These are phyloP conservation scores for Calvatia gigantea DNA, from an alignment of 768 basidiomycete species.

Conservation along the genomic window DNA sequence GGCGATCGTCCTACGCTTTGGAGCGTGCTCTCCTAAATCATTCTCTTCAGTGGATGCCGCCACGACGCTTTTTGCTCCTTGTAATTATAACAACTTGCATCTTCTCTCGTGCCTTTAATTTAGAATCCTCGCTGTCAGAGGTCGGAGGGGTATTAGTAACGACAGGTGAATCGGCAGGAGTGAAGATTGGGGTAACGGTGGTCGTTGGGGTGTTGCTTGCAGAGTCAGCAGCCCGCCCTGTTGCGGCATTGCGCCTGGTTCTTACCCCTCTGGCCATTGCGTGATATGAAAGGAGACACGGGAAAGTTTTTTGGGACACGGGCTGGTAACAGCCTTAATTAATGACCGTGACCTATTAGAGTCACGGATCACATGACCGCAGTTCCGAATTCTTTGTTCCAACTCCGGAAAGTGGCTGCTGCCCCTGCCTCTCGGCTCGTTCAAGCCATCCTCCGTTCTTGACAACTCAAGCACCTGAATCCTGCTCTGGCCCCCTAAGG, in stretches of 20 bases:
- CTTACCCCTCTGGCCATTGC: conserved; percentile 2
- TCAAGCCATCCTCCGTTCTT: too few relatives aligned
- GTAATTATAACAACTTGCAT: conserved; percentile 9
- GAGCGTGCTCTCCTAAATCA: conserved; percentile 19
- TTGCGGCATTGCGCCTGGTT: background rate
- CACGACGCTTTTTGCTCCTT: conserved; percentile 24
- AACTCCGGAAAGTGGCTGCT: background rate
- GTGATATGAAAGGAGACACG: conserved; percentile 1
- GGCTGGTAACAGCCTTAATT: conserved; percentile 6
- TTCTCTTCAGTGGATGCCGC: conserved; percentile 22
- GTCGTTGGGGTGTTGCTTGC: conserved; percentile 31
- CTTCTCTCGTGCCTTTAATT: conserved; percentile 16
- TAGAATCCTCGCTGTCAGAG: conserved; percentile 35
- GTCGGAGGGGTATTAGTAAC: conserved; percentile 50
- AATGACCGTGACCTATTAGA: conserved; percentile 3
- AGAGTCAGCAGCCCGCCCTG: background rate
- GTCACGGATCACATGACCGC: conserved; percentile 9
- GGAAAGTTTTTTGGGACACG: conserved; percentile 3
- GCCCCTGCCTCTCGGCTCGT: too few relatives aligned
- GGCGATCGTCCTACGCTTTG: conserved; percentile 33
- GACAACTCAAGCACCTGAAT: too few relatives aligned
- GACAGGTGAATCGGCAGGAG: conserved; percentile 39
- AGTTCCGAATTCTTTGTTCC: background rate
- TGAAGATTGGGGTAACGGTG: conserved; percentile 49
- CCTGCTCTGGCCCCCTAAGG: too few relatives aligned